Conservation (phyloP, 1,284 basidiomycete genomes). For the Termitomyces sp. region DNA sequence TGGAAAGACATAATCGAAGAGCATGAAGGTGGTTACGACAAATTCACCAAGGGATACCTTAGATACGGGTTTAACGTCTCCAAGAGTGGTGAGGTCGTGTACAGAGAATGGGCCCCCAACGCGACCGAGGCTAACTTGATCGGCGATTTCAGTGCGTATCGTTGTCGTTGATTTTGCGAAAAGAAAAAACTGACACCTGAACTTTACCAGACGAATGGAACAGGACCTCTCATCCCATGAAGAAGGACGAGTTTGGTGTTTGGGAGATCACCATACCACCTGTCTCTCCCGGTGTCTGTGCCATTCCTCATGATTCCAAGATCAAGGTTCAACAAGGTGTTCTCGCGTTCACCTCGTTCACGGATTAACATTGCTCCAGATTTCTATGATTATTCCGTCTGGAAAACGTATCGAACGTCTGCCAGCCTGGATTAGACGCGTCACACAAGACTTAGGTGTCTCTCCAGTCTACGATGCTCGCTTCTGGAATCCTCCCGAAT, state of each 20-base stretch:
- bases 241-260: constrained; percentile 84
- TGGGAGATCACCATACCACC: constrained; percentile 88
- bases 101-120: constrained; percentile 96
- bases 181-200: constrained; percentile 9
- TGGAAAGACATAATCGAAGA: constrained; percentile 73
- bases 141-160: constrained; percentile 90
- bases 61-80: constrained; percentile 81
- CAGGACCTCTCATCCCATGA: constrained; percentile 81
- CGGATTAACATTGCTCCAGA: constrained; percentile 37
- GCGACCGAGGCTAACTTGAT: constrained; percentile 80
- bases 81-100: constrained; percentile 67
- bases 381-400: constrained; percentile 77
- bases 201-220: constrained; percentile 77
- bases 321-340: constrained; percentile 59
- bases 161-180: constrained; percentile 2
- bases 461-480: constrained; percentile 94
- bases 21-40: constrained; percentile 85
- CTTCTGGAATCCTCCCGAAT: constrained; percentile 93
- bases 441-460: constrained; percentile 88
- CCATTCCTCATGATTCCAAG: constrained; percentile 93
- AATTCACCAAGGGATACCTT: constrained; percentile 85
- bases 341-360: neutral
- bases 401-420: constrained; percentile 86
- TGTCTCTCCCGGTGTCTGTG: constrained; percentile 60
- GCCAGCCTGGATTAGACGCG: constrained; percentile 91